Conservation (phyloP, 2,329 filamentous ascomycete species). For the Cordyceps militaris region DNA sequence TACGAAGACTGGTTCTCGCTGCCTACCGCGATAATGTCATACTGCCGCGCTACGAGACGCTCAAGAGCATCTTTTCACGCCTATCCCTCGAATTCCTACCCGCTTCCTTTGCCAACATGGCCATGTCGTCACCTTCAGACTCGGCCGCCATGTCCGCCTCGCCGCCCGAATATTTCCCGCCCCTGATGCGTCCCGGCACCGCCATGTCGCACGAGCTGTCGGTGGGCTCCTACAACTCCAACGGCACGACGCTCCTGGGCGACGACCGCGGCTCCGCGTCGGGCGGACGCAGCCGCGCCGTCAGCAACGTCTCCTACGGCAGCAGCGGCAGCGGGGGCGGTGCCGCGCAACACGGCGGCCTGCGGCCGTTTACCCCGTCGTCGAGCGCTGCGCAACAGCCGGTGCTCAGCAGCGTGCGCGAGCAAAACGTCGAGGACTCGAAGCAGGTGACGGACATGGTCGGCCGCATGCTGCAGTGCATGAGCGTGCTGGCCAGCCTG, state of each 20-base stretch:
- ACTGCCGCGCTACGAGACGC: constrained; percentile 76
- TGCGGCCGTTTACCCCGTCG: constrained; percentile 46
- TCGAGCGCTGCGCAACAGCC: constrained; percentile 26
- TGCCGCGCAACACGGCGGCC: constrained; percentile 11
- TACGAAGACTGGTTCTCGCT: constrained; percentile 80
- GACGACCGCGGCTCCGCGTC: constrained; percentile 39
- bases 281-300: constrained; percentile 65
- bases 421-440: constrained; percentile 59
- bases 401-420: constrained; percentile 37
- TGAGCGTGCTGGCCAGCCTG: constrained; percentile 79
- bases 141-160: constrained; percentile 46
- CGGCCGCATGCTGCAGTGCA: constrained; percentile 90
- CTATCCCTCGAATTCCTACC: constrained; percentile 74
- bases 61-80: constrained; percentile 85
- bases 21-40: constrained; percentile 86
- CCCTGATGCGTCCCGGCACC: constrained; percentile 57
- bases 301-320: constrained; percentile 72
- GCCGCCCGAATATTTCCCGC: constrained; percentile 41
- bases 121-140: constrained; percentile 45
- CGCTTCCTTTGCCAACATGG: constrained; percentile 43
- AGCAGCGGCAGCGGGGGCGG: constrained; percentile 42
- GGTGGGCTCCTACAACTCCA: constrained; percentile 72
- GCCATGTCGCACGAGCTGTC: constrained; percentile 68
- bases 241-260: constrained; percentile 72
- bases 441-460: constrained; percentile 89